phyloP scores from a whole-genome alignment of 331 rosid species.

The Malus hybrid region DNA sequence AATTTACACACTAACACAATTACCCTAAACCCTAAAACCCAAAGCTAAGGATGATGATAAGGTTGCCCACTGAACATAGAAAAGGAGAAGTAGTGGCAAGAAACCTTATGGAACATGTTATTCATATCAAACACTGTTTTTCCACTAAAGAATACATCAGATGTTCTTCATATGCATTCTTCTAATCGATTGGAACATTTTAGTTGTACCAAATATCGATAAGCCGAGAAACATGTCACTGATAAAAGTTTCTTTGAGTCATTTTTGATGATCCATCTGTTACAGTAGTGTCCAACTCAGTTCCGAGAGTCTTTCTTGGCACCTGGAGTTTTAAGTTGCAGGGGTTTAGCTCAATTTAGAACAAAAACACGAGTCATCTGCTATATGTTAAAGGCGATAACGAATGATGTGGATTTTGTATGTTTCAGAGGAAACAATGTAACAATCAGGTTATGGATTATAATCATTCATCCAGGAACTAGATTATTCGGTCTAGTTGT shows the following conservation, averaged over 20 bases:
- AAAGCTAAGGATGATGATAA: conserved; percentile 4
- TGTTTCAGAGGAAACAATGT: conserved; percentile 14
- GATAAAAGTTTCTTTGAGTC: background rate
- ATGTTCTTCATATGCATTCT: background rate
- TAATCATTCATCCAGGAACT: conserved; percentile 10
- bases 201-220: background rate
- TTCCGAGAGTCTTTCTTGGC: background rate
- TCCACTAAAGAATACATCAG: background rate
- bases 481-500: conserved; percentile 22
- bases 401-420: background rate
- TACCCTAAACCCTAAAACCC: conserved; percentile 1
- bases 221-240: background rate
- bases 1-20: background rate
- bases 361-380: background rate
- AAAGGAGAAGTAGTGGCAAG: conserved; percentile 24
- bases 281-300: background rate
- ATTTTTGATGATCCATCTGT: background rate
- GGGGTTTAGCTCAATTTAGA: background rate
- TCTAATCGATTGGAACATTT: background rate
- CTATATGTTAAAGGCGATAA: background rate
- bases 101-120: conserved; percentile 25
- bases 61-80: conserved; percentile 5
- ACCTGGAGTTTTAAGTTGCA: background rate
- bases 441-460: conserved; percentile 15
- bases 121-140: conserved; percentile 28